phyloP scores from a whole-genome alignment of 2,329 filamentous ascomycete genomes.

The Cryphonectria carpinicola region DNA sequence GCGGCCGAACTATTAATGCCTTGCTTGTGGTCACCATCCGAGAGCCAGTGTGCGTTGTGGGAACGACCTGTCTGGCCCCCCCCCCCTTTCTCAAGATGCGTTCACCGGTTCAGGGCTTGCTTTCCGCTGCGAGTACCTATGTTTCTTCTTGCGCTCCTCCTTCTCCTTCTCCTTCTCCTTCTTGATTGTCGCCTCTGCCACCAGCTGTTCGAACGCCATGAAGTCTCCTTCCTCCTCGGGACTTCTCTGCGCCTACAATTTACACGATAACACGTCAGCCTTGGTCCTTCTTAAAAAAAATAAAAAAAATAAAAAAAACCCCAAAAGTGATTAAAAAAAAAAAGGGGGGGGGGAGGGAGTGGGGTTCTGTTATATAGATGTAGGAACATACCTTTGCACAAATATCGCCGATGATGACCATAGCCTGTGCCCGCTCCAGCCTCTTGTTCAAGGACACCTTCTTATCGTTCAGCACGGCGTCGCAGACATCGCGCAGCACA shows the following conservation, averaged over 20 bases:
- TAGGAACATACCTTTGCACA: slow-evolving; percentile 73
- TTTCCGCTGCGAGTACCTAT: slow-evolving; percentile 23
- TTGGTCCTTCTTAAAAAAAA: background rate
- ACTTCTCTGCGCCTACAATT: slow-evolving; percentile 75
- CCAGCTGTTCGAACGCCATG: slow-evolving; percentile 97
- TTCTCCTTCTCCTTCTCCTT: slow-evolving; percentile 74
- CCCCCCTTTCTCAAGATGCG: background rate
- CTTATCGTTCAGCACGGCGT: slow-evolving; percentile 78
- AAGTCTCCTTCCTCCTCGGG: slow-evolving; percentile 98
- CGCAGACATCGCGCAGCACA: slow-evolving; percentile 92
- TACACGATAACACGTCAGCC: slow-evolving; percentile 26
- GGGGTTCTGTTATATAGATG: background rate
- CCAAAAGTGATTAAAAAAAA: too few relatives aligned
- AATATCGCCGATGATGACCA: slow-evolving; percentile 87
- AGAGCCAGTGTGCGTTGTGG: background rate
- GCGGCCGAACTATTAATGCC: background rate
- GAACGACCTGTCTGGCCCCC: background rate
- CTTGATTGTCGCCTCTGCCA: slow-evolving; percentile 94
- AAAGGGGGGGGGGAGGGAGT: background rate
- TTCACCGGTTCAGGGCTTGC: slow-evolving; percentile 18
- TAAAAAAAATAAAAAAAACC: too few relatives aligned
- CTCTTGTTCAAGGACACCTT: slow-evolving; percentile 83
- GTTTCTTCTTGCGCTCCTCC: slow-evolving; percentile 52
- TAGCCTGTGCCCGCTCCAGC: slow-evolving; percentile 85
- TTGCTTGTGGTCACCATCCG: too few relatives aligned